phyloP scores from a whole-genome alignment of 2,329 filamentous ascomycete genomes.

The Trichoderma koningiopsis region DNA sequence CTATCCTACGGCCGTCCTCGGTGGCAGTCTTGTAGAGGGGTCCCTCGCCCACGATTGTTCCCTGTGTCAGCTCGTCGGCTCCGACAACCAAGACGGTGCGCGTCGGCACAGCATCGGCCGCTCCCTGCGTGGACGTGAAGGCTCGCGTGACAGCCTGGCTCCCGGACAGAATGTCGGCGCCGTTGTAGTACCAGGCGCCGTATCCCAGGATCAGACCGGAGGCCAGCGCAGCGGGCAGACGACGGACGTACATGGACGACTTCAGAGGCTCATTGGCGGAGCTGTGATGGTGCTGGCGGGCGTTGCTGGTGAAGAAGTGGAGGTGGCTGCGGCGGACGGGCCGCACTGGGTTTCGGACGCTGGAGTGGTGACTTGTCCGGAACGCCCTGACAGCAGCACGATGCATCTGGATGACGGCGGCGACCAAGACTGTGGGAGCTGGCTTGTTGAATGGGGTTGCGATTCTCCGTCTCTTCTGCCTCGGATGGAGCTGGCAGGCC shows the following conservation, averaged over 20 bases:
- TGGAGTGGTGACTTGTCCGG: slow-evolving; percentile 67
- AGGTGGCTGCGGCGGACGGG: slow-evolving; percentile 45
- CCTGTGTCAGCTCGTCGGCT: slow-evolving; percentile 86
- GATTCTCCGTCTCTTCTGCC: slow-evolving; percentile 19
- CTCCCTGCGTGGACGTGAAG: slow-evolving; percentile 45
- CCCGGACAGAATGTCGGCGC: slow-evolving; percentile 37
- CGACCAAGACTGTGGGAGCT: slow-evolving; percentile 7
- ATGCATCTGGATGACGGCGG: slow-evolving; percentile 61
- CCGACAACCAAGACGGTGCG: slow-evolving; percentile 82
- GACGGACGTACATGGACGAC: slow-evolving; percentile 76
- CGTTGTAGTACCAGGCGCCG: slow-evolving; percentile 75
- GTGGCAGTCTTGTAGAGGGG: slow-evolving; percentile 87
- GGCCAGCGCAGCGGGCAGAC: slow-evolving; percentile 66
- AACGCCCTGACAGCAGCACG: slow-evolving; percentile 69
- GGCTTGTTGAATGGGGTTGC: slow-evolving; percentile 13
- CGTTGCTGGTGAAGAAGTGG: slow-evolving; percentile 35
- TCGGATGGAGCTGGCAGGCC: slow-evolving; percentile 23
- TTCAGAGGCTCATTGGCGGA: slow-evolving; percentile 56
- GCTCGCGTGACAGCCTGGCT: slow-evolving; percentile 43
- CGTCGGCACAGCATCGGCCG: slow-evolving; percentile 49
- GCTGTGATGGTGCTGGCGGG: slow-evolving; percentile 36
- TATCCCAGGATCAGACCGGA: slow-evolving; percentile 70
- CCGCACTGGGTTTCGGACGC: slow-evolving; percentile 49
- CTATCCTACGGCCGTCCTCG: slow-evolving; percentile 78
- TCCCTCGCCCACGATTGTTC: slow-evolving; percentile 79